Evolutionary conservation across 495 filamentous ascomycete species (phyloP).

Genomic region (Trichoderma erinaceum): DNA sequence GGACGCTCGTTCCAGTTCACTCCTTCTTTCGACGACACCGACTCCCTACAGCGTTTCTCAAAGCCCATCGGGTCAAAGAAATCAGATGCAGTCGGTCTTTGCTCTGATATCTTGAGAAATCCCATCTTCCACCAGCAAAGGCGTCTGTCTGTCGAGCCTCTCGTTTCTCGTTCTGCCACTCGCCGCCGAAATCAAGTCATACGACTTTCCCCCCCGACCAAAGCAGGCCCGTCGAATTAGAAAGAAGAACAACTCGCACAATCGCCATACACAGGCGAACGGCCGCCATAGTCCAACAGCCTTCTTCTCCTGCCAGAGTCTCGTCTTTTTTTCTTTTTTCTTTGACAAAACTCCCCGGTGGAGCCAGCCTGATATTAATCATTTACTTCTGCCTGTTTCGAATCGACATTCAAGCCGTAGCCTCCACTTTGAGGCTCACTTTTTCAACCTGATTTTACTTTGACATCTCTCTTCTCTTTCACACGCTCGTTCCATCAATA

Average conservation of each 20-base stretch:
- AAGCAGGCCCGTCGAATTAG: background rate
- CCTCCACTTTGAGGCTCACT: background rate
- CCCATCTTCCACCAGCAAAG: background rate
- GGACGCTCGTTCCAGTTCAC: conserved; percentile 17
- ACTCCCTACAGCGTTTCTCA: conserved; percentile 1
- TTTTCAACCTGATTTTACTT: background rate
- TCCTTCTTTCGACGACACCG: conserved; percentile 9
- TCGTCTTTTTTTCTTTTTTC: conserved; percentile 6
- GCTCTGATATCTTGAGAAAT: conserved; percentile 8
- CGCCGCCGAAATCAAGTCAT: background rate
- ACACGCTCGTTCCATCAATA: conserved; percentile 16
- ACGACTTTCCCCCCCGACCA: background rate
- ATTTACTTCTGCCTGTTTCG: conserved; percentile 3
- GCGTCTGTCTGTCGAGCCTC: conserved; percentile 9
- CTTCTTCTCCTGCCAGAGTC: background rate
- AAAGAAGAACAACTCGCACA: background rate
- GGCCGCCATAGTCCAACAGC: background rate
- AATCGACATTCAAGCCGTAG: background rate
- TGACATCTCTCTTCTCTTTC: background rate
- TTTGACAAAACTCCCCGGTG: conserved; percentile 8
- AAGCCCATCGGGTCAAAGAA: conserved; percentile 13
- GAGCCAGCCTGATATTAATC: conserved; percentile 8
- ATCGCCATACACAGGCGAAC: background rate
- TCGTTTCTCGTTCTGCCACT: background rate
- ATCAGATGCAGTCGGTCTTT: conserved; percentile 8